phyloP scores from a whole-genome alignment of 2,329 filamentous ascomycete genomes.

The Ampelomyces quisqualis region DNA sequence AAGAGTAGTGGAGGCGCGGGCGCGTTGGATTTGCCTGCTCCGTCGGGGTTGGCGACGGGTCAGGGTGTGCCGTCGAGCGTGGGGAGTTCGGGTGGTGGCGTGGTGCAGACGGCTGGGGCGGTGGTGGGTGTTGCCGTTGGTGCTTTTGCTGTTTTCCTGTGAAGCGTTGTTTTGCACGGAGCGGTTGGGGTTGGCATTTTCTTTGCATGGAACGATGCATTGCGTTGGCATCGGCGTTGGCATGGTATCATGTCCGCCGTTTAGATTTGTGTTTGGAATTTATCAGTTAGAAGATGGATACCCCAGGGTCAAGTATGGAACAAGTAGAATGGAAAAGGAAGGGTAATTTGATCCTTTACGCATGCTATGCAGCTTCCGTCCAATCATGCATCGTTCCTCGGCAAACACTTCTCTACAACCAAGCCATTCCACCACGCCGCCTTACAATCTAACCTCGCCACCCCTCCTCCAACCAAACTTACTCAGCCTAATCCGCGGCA shows the following conservation, averaged over 20 bases:
- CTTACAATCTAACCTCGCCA: not conserved
- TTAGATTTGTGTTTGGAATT: not conserved
- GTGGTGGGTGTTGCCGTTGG: conserved; percentile 8
- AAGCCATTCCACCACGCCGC: not conserved
- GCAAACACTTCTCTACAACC: not conserved
- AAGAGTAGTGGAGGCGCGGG: not conserved
- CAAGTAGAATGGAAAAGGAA: no score
- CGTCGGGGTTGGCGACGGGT: not conserved
- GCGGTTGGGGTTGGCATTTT: not conserved
- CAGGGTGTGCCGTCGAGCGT: not conserved
- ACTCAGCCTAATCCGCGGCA: conserved; percentile 75
- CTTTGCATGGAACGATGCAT: conserved; percentile 1
- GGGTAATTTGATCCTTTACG: no score
- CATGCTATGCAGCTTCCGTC: no score
- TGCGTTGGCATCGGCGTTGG: conserved; percentile 2
- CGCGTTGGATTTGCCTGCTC: not conserved
- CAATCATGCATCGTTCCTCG: not conserved
- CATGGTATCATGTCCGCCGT: not conserved
- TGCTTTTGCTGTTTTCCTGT: conserved; percentile 7
- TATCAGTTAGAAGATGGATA: conserved; percentile 2
- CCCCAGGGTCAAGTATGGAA: no score
- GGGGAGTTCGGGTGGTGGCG: conserved; percentile 4
- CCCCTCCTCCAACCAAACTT: conserved; percentile 64
- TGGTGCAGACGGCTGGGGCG: conserved; percentile 2
- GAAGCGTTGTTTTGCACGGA: no score